A percentile compares a stretch with the other conserved stretches of the same genome.
Conservation (phyloP, 2,329 filamentous ascomycete genomes). For the Cercospora berteroae region DNA sequence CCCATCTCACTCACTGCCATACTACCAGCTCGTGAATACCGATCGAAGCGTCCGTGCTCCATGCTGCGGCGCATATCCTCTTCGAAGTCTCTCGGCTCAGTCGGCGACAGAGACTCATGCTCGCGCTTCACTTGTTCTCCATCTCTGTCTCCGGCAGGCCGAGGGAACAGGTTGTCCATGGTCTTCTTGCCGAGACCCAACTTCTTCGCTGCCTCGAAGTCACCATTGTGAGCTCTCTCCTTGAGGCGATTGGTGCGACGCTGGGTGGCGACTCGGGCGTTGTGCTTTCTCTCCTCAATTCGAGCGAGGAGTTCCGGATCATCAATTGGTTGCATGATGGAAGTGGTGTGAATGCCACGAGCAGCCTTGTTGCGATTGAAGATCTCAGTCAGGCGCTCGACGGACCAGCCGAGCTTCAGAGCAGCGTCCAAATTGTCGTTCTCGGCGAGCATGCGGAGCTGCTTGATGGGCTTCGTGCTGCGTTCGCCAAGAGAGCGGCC, state of each 20-base stretch:
- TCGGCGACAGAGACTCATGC: background rate
- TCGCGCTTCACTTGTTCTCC: background rate
- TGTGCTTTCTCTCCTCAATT: constrained; percentile 16
- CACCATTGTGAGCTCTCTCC: constrained; percentile 9
- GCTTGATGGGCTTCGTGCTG: constrained; percentile 17
- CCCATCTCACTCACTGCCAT: background rate
- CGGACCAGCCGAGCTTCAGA: constrained; percentile 22
- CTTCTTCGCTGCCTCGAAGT: constrained; percentile 22
- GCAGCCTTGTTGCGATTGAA: constrained; percentile 19
- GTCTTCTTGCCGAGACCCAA: constrained; percentile 16
- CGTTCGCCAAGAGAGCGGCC: constrained; percentile 19
- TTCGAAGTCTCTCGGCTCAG: background rate
- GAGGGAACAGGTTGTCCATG: constrained; percentile 13
- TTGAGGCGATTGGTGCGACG: constrained; percentile 17
- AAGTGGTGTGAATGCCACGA: background rate
- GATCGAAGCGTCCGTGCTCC: background rate
- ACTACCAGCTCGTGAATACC: background rate
- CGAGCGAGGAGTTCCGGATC: constrained; percentile 15
- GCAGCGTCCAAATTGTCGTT: constrained; percentile 19
- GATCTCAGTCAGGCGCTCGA: constrained; percentile 20
- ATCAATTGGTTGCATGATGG: constrained; percentile 13
- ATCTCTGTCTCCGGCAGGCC: constrained; percentile 1
- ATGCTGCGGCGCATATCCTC: background rate
- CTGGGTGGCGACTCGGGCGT: constrained; percentile 14
- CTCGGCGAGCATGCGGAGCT: constrained; percentile 13